Base-by-base conservation (phyloP, 1,284 basidiomycete species). In the Pyrrhoderma noxium region DNA sequence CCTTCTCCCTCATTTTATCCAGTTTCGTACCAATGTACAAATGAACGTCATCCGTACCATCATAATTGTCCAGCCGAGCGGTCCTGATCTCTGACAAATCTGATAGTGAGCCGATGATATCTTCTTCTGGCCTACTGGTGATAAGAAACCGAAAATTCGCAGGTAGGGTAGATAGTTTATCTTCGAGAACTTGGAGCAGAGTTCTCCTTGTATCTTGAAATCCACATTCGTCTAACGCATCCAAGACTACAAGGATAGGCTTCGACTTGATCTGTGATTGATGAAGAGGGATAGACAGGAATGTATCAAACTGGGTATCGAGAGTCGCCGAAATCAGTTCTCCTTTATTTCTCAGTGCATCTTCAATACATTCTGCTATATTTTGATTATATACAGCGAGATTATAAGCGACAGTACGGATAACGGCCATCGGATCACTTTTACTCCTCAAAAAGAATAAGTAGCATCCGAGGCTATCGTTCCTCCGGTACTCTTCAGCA, bases 201-300 rank as follows among this genome's bases (percentile, higher is more conserved):
- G 23, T n/a, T 31, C 2, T 31, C 13, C 27, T 5, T 11, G 11
- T 5, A 5, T 31, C 27, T 31, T 11, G 5, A 31, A 5, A 11
- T 14, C 52, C 45, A 34, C 48, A 54, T 31, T 54, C 53, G 21
- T 54, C 53, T 18, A 54, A 31, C 31, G 53, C 53, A 51, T 54
- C 53, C 11, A 54, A 46, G 23, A 54, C 42, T n/a, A 49, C 34
- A 4, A 54, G 40, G 1, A 47, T 13, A 11, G 47, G n/a, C 8
- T 8, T 40, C 8, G 7, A 5, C 11, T 31, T 31, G 27, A 31
- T 31, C 11, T 31, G 5, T 5, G 11, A 11, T 5, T 31, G 27
- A 40, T 31, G 40, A 19, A 41, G 5, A 16, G 47, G 51, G 27
- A 5, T 11, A 11, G 11, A 31, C 11, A 31, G 27, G 7, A 31